Conservation (phyloP, 2,329 filamentous ascomycete genomes). For the Epichloe brachyelytri region DNA sequence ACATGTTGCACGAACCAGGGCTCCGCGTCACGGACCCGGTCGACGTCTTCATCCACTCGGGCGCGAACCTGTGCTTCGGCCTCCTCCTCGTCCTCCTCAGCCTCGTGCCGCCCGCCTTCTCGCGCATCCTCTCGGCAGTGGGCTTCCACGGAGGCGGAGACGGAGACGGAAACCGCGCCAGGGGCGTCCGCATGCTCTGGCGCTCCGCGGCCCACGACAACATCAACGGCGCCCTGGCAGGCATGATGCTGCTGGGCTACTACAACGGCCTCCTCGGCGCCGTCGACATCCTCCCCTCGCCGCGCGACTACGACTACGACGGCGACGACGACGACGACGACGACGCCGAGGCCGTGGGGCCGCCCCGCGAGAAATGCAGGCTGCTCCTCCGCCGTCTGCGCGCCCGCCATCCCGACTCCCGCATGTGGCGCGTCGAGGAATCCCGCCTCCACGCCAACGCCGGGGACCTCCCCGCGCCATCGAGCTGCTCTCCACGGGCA, state of each 20-base stretch:
- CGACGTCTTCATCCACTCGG: slow-evolving; percentile 82
- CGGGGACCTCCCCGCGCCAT: slow-evolving; percentile 55
- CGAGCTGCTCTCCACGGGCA: slow-evolving; percentile 44
- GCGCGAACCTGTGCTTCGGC: slow-evolving; percentile 80
- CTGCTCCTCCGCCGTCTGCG: slow-evolving; percentile 63
- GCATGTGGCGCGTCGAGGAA: slow-evolving; percentile 82
- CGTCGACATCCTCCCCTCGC: slow-evolving; percentile 62
- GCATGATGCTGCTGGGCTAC: too few relatives aligned
- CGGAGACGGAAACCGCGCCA: slow-evolving; percentile 80
- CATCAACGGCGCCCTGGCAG: slow-evolving; percentile 12
- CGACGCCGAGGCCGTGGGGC: slow-evolving; percentile 50
- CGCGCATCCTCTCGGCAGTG: slow-evolving; percentile 72
- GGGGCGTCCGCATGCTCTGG: slow-evolving; percentile 81
- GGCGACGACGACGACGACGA: slow-evolving; percentile 37
- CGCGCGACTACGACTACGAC: slow-evolving; percentile 23
- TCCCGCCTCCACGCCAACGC: slow-evolving; percentile 61
- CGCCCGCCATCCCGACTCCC: slow-evolving; percentile 62
- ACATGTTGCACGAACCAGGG: slow-evolving; percentile 16
- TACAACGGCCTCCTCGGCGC: slow-evolving; percentile 49
- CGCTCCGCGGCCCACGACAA: slow-evolving; percentile 74
- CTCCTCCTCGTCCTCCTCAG: slow-evolving; percentile 78
- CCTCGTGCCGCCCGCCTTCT: slow-evolving; percentile 83
- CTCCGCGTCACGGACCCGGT: slow-evolving; percentile 56
- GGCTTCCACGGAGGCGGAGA: slow-evolving; percentile 69
- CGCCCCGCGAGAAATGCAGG: slow-evolving; percentile 56